Percentiles rank a stretch among this genome's conserved stretches.
phyloP scores from a whole-genome alignment of 1,284 basidiomycete species.

The Exsudoporus floridanus region DNA sequence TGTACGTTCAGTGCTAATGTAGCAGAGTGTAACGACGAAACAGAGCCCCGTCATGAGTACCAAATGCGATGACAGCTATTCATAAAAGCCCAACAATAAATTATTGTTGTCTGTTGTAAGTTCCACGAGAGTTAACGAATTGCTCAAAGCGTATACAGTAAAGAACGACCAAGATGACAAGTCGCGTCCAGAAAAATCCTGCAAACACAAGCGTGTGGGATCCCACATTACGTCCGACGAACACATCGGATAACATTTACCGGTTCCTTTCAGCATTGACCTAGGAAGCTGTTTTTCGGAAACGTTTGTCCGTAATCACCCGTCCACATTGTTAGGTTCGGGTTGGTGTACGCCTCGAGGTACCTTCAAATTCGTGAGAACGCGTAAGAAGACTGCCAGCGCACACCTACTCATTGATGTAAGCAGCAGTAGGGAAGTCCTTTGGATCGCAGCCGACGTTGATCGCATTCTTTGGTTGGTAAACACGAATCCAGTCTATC shows the following conservation, averaged over 20 bases:
- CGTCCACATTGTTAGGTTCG: slow-evolving; percentile 59
- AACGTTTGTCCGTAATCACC: slow-evolving; percentile 59
- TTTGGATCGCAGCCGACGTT: slow-evolving; percentile 84
- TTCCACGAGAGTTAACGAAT: slow-evolving; percentile 4
- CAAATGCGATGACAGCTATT: slow-evolving; percentile 6
- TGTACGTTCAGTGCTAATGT: slow-evolving; percentile 32
- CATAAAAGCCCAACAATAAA: slow-evolving; percentile 15
- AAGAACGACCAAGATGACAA: slow-evolving; percentile 21
- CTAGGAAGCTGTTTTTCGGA: slow-evolving; percentile 58
- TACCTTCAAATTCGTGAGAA: slow-evolving; percentile 41
- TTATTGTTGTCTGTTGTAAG: slow-evolving; percentile 6
- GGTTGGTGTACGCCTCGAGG: slow-evolving; percentile 51
- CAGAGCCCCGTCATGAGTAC: not conserved
- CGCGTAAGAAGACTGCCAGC: not conserved
- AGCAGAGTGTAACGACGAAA: slow-evolving; percentile 11
- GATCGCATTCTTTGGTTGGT: slow-evolving; percentile 64
- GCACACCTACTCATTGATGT: slow-evolving; percentile 63
- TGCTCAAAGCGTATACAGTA: slow-evolving; percentile 22
- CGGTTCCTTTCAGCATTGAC: slow-evolving; percentile 44
- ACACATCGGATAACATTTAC: slow-evolving; percentile 7
- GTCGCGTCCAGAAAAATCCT: slow-evolving; percentile 10
- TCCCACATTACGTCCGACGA: slow-evolving; percentile 8
- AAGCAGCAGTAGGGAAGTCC: slow-evolving; percentile 73
- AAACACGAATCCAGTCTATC: slow-evolving; percentile 84
- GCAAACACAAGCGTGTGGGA: slow-evolving; percentile 12